Evolutionary conservation across 2,329 filamentous ascomycete species (phyloP), one percentile per base, ranked within the genome.

Genomic region (Didymosphaeria variabile): DNA sequence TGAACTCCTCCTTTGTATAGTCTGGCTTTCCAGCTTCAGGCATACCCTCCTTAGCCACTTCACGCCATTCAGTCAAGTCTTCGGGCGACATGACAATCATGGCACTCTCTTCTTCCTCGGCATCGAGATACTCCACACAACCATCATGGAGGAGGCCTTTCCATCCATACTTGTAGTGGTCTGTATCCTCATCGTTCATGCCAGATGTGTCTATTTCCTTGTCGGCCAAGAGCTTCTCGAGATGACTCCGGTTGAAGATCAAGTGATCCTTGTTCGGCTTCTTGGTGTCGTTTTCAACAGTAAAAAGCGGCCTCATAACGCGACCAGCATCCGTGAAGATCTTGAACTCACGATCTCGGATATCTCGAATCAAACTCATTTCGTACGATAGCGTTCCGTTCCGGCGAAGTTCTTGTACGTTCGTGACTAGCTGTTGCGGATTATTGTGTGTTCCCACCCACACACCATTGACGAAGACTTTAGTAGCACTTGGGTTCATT

Each of bases 81-180:
- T 98, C 94, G 0, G 95, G 95, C 0, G 93, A 96, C 94, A 99
- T 99, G 79, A 94, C 93, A 74, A 99, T 99, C 95, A 99, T 99
- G 42, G 95, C 90, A 0, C 93, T 97, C 79, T 99, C 96, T 77
- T 99, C 95, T 83, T 99, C 96, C 76, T 99, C 96, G 0, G 95
- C 95, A 77, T 99, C 95, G 12, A 99, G 87, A 73, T 97, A 98
- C 77, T 99, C 95, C 40, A 99, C 91, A 2, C 93, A 92, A 79
- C 94, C 95, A 13, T 88, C 87, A 60, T 90, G 87, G 46, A 97
- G 88, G 44, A 99, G 84, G 19, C 93, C 92, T 68, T 93, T 88
- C 93, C 96, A 99, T 55, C 93, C 94, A 72, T 92, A 94, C 69
- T 89, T 91, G 32, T 84, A 75, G 52, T 84, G 80, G 42, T 83